These are phyloP conservation scores for Cordyceps javanica DNA, from an alignment of 2,329 filamentous ascomycete genomes.

Conservation along the genomic window DNA sequence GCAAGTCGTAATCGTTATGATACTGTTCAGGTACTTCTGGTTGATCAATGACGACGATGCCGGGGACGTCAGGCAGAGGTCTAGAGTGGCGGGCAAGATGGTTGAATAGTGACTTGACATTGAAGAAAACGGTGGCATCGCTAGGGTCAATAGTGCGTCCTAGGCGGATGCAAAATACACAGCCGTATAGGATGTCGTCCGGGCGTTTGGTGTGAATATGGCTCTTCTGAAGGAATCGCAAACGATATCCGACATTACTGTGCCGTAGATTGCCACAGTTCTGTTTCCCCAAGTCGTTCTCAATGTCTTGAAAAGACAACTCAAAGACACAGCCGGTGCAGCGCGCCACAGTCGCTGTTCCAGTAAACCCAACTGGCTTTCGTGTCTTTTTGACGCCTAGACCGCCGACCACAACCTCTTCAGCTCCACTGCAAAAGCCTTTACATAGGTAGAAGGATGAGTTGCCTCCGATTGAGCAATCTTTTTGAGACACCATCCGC, in stretches of 20 bases:
- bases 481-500: slow-evolving; percentile 17
- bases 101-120: slow-evolving; percentile 43
- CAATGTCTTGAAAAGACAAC: slow-evolving; percentile 46
- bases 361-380: slow-evolving; percentile 41
- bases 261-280: slow-evolving; percentile 42
- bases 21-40: slow-evolving; percentile 32
- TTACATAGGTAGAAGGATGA: slow-evolving; percentile 49
- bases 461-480: slow-evolving; percentile 36
- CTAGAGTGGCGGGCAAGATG: slow-evolving; percentile 49
- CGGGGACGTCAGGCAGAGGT: slow-evolving; percentile 43
- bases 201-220: slow-evolving; percentile 43
- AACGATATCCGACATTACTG: slow-evolving; percentile 41
- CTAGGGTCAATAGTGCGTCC: slow-evolving; percentile 46
- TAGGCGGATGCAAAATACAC: slow-evolving; percentile 46
- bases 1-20: slow-evolving; percentile 48
- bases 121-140: slow-evolving; percentile 53
- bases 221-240: slow-evolving; percentile 51
- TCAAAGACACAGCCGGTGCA: slow-evolving; percentile 49
- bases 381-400: slow-evolving; percentile 45
- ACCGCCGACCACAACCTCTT: slow-evolving; percentile 41
- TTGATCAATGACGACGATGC: slow-evolving; percentile 43
- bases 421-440: slow-evolving; percentile 50
- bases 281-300: slow-evolving; percentile 43
- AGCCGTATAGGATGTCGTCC: slow-evolving; percentile 49
- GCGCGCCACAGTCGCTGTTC: slow-evolving; percentile 39